Conservation (phyloP, 768 basidiomycete species). For the Tulasnella sp. region DNA sequence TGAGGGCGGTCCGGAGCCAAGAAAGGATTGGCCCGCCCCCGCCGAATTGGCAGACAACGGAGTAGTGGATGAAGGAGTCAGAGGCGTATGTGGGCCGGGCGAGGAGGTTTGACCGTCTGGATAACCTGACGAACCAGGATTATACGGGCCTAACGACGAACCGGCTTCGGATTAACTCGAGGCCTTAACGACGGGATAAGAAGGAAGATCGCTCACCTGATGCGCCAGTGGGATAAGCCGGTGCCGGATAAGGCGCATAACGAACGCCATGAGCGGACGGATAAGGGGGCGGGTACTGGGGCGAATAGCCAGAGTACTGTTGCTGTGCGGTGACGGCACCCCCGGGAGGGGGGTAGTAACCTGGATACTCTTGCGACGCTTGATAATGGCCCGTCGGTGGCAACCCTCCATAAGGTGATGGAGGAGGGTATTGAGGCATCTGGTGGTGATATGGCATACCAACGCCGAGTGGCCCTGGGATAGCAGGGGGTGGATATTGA, state of each 20-base stretch:
- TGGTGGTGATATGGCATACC: slow-evolving; percentile 31
- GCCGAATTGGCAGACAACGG: slow-evolving; percentile 37
- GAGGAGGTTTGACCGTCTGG: slow-evolving; percentile 35
- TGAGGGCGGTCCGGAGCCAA: slow-evolving; percentile 50
- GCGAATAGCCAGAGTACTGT: slow-evolving; percentile 22
- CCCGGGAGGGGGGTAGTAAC: slow-evolving; percentile 24
- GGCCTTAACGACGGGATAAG: slow-evolving; percentile 8
- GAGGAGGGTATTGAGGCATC: slow-evolving; percentile 28
- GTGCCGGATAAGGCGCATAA: slow-evolving; percentile 31
- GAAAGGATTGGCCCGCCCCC: slow-evolving; percentile 66
- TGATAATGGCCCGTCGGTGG: slow-evolving; percentile 27
- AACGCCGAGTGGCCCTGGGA: slow-evolving; percentile 18
- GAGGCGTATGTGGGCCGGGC: slow-evolving; percentile 28
- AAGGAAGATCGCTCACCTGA: slow-evolving; percentile 19
- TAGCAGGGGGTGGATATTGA: slow-evolving; percentile 15
- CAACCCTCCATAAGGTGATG: slow-evolving; percentile 2
- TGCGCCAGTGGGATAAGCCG: slow-evolving; percentile 22
- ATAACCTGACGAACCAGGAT: slow-evolving; percentile 18
- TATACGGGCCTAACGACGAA: slow-evolving; percentile 20
- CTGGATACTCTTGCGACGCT: slow-evolving; percentile 4
- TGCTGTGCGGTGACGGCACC: slow-evolving; percentile 3
- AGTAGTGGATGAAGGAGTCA: slow-evolving; percentile 33
- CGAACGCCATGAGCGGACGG: slow-evolving; percentile 16
- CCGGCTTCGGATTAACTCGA: slow-evolving; percentile 18
- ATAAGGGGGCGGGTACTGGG: slow-evolving; percentile 28